Evolutionary conservation across 1,139 yeast genomes (phyloP), one percentile per base, ranked within the genome.

Genomic region (Candida smagusa): DNA sequence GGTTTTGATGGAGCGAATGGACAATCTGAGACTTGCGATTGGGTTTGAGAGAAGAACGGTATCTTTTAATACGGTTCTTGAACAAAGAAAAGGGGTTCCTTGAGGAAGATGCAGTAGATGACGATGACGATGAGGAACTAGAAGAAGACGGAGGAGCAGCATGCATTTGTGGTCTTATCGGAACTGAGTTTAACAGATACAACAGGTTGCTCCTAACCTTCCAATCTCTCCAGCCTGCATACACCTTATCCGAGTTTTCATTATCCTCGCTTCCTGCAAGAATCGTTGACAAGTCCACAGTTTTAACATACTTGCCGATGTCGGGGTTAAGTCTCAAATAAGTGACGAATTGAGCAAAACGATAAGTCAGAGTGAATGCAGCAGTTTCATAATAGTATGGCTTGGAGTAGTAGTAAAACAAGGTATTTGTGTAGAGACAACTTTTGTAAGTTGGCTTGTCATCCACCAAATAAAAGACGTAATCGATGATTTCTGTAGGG

Each of bases 151-250:
- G 19, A 16, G 19, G 19, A 16, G 19, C 19, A 16, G 19, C 19
- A 16, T 16, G 19, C 19, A 16, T 16, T 16, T 16, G 19, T 9
- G 16, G 9, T 27, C 12, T 27, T 12, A 27, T 12, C 4, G 13
- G 29, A 11, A 27, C 46, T 2, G 53, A 44, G 39, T 59, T 65
- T 21, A 59, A 47, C 2, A 71, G 54, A 54, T 84, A 84, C 22
- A 84, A 56, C 1, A 90, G 86, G 55, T 84, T 88, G 33, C 74
- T 75, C 44, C 84, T 72, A 49, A 74, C 81, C 50, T 85, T 82
- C 95, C 95, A 85, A 57, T 87, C 96, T 53, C 95, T 72, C 96
- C 96, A 87, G 9, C 92, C 84, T 0, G 95, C 92, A 32, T 67
- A 55, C 3, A 61, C 58, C 28, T 56, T 52, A 7, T 54, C 45